These are phyloP conservation scores for Linnemannia elongata DNA, from an alignment of 192 early-diverging fungal genomes.

Conservation along the genomic window DNA sequence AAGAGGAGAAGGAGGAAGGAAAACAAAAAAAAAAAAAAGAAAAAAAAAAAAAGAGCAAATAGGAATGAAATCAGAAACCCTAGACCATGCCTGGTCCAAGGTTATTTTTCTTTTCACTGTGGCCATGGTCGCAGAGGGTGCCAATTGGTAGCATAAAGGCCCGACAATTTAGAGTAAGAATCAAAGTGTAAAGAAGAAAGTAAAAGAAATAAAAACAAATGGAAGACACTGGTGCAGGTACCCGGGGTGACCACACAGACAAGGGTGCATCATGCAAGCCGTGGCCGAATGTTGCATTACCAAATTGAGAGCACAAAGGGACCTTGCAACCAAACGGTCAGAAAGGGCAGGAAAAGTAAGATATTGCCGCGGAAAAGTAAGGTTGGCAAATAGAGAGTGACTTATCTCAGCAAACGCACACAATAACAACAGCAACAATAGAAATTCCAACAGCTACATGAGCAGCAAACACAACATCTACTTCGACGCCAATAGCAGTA, in stretches of 20 bases:
- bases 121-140: neutral
- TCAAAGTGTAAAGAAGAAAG: neutral
- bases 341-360: neutral
- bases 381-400: neutral
- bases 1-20: neutral
- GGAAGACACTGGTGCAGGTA: neutral
- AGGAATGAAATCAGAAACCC: neutral
- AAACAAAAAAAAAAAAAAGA: neutral
- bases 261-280: neutral
- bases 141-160: too few species aligned
- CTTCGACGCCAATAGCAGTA: neutral
- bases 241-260: neutral
- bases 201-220: too few species aligned
- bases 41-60: too few species aligned
- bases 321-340: neutral
- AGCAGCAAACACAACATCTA: neutral
- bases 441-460: too few species aligned
- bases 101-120: neutral
- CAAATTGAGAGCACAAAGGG: constrained; percentile 2
- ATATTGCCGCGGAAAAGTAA: neutral
- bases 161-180: neutral
- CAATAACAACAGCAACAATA: neutral
- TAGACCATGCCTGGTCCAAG: neutral
- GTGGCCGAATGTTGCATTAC: neutral
- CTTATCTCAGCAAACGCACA: constrained; percentile 3